Percentiles rank a stretch among this genome's conserved stretches.
These are phyloP conservation scores for Aureobasidium leucospermi DNA, from an alignment of 2,329 filamentous ascomycete genomes.

Conservation along the genomic window DNA sequence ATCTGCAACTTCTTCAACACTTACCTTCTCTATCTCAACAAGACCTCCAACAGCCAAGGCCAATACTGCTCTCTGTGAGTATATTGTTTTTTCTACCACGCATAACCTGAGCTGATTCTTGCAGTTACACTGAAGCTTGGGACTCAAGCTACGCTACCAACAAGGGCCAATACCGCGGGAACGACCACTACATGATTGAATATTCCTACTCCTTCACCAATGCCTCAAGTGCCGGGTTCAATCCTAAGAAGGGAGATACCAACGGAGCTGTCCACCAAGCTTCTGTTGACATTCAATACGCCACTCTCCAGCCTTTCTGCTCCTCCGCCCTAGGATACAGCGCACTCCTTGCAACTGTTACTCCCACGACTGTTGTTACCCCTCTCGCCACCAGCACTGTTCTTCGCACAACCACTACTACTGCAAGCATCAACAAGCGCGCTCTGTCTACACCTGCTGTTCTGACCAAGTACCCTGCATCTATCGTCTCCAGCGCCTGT, in stretches of 20 bases:
- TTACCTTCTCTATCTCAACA: conserved; percentile 7
- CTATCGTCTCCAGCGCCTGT: conserved; percentile 15
- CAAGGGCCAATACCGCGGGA: conserved; percentile 17
- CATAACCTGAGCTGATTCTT: too few species aligned
- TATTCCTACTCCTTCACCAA: conserved; percentile 18
- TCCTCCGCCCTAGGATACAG: conserved; percentile 15
- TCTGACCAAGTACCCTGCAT: conserved; percentile 15
- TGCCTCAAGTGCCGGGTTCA: conserved; percentile 12
- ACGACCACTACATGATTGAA: conserved; percentile 17
- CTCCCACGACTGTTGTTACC: conserved; percentile 1
- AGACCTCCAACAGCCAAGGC: conserved; percentile 15
- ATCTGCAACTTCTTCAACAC: conserved; percentile 13
- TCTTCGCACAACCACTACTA: not conserved
- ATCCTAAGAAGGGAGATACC: conserved; percentile 5
- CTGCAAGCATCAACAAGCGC: conserved; percentile 7
- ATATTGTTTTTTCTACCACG: too few species aligned
- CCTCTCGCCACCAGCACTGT: conserved; percentile 5
- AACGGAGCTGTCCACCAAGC: conserved; percentile 17
- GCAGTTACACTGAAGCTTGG: conserved; percentile 17
- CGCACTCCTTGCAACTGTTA: conserved; percentile 10
- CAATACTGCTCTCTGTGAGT: conserved; percentile 14
- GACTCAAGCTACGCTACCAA: conserved; percentile 17
- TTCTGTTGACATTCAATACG: conserved; percentile 16
- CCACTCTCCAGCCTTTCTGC: conserved; percentile 18
- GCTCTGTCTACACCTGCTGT: conserved; percentile 11